Evolutionary conservation across 176 grass and related monocot species (phyloP), one percentile per base, ranked within the genome.

Genomic region (Puya raimondii): DNA sequence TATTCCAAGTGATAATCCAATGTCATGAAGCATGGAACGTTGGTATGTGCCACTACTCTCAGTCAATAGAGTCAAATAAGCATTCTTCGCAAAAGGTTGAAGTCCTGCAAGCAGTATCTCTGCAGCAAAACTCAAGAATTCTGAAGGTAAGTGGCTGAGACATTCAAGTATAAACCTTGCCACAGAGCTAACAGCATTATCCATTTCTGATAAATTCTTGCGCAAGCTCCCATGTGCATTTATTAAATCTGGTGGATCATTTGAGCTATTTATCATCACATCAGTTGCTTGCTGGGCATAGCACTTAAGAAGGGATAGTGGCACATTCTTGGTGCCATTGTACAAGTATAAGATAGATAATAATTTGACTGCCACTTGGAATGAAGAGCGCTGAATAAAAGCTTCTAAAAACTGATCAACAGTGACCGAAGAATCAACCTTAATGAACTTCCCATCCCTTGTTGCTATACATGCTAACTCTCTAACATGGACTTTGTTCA

Each of bases 21-120:
- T 87, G 76, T 88, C 89, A 85, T 97, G 93, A 83, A 97, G 89
- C 79, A 97, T 97, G 81, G 80, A 82, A 75, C 83, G 74, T 66
- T 97, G 79, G 51, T 72, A 69, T 64, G 72, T 71, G 72, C 80
- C 79, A 70, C 64, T 89, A 70, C 86, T 84, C 82, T 79, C 77
- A 72, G 75, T 65, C 80, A 97, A 71, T 53, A 97, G 80, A 49
- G 76, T 42, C 68, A 76, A 72, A 85, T 79, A 80, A 58, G 79
- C 85, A 61, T 90, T 72, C 56, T 79, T 97, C n/a, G 79, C 85
- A 80, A 97, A 70, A 66, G 66, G 64, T 70, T 65, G 64, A 80
- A 92, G 81, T 61, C 89, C 89, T 54, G 86, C 51, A 68, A 97
- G 76, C 17, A 97, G 74, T 87, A 97, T 81, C 66, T 90, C 81